phyloP scores from a whole-genome alignment of 257 asterid genomes.

The Przewalskia tangutica region DNA sequence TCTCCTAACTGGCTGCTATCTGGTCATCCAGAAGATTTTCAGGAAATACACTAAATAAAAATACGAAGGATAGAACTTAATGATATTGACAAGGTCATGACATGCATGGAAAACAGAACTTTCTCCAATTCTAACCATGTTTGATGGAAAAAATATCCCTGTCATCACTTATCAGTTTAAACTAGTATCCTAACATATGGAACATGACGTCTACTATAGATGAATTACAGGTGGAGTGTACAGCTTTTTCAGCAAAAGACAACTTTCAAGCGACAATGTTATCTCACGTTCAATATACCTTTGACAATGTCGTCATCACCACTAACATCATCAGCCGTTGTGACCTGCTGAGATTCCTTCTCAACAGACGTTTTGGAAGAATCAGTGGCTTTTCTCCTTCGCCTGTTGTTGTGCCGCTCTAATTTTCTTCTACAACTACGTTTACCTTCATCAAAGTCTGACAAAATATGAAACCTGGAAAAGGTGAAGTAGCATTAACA shows the following conservation, averaged over 20 bases:
- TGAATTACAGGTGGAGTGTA: neutral
- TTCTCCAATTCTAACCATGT: neutral
- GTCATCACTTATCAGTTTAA: neutral
- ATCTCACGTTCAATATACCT: constrained; percentile 28
- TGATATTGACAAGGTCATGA: neutral
- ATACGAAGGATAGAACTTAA: neutral
- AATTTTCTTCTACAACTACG: constrained; percentile 89
- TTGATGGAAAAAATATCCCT: neutral
- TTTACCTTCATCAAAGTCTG: constrained; percentile 85
- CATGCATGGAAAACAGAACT: neutral
- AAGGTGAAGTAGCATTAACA: constrained; percentile 3
- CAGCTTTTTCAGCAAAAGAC: neutral
- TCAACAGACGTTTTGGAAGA: constrained; percentile 33
- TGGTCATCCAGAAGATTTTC: constrained; percentile 20
- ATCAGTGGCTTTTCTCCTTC: constrained; percentile 64
- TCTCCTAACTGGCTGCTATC: constrained; percentile 47
- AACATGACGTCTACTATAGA: neutral
- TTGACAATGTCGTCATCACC: constrained; percentile 54
- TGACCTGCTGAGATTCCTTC: constrained; percentile 34
- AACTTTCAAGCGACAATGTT: neutral
- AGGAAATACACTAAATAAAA: constrained; percentile 6
- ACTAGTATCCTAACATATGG: neutral
- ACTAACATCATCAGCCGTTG: constrained; percentile 43
- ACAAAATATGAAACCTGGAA: constrained; percentile 72
- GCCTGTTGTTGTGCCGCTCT: constrained; percentile 81